Evolutionary conservation across 768 basidiomycete genomes (phyloP), one percentile per base, ranked within the genome.

Genomic region (Lentinula sp.): DNA sequence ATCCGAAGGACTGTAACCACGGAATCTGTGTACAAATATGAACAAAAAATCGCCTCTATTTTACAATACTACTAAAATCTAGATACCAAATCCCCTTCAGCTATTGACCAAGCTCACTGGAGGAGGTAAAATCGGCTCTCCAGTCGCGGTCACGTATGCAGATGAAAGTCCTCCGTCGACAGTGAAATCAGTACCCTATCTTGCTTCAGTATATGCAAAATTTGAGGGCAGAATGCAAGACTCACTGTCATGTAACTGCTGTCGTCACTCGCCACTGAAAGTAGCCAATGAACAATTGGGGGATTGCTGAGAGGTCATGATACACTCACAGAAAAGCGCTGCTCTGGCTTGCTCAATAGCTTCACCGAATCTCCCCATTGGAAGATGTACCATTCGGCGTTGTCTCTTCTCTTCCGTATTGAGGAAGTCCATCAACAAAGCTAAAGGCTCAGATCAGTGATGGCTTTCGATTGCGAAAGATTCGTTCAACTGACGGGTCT

Each of bases 301-400:
- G 57, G 28, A 37, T 58, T 32, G 52, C 42, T 43, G 35, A 23
- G 57, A 45, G n/a, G n/a, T 52, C 51, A 48, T 21, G 49, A 40
- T 56, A 62, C 18, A 86, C 94, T 56, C 70, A 96, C 95, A 75
- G 82, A 98, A 99, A 28, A 98, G 79, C 18, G 93, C 95, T 32
- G 86, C 95, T 69, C 88, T 90, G 6, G 97, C 97, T 62, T 95
- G 82, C 73, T 99, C 97, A 64, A 98, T 80, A 0, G 95, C 97
- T 78, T 98, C 94, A 40, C 96, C 96, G 71, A 99, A 99, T 63
- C 96, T 85, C 63, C 95, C 95, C 93, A 97, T 93, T 1, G 95
- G 96, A 15, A 96, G 83, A 67, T 95, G 93, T 21, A 93, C 86
- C 70, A 98, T 70, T 50, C 97, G 84, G 32, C 97, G 87, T 48